Evolutionary conservation across 2,329 filamentous ascomycete genomes (phyloP).

Genomic region (Beauveria bassiana): DNA sequence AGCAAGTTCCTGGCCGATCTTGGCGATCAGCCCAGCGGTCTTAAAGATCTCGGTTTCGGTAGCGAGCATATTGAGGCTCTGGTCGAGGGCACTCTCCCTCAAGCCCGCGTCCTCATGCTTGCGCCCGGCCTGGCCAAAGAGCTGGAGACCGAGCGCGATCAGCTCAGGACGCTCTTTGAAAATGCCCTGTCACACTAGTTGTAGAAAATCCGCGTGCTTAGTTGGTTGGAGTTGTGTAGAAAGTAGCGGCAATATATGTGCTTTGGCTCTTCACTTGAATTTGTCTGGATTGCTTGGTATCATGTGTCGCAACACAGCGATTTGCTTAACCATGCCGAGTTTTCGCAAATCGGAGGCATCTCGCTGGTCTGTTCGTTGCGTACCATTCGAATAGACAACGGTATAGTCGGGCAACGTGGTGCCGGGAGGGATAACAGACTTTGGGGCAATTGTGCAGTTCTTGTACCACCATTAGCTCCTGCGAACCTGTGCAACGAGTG

Average conservation of each 20-base stretch:
- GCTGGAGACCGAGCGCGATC: conserved; percentile 61
- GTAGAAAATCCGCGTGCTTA: not conserved
- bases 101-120: conserved; percentile 82
- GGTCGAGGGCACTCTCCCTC: conserved; percentile 91
- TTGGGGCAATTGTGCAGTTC: conserved; percentile 64
- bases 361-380: conserved; percentile 49
- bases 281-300: conserved; percentile 56
- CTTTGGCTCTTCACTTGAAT: conserved; percentile 21
- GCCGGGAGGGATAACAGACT: conserved; percentile 49
- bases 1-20: conserved; percentile 71
- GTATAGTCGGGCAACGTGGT: conserved; percentile 57
- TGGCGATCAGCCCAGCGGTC: conserved; percentile 82
- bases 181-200: conserved; percentile 37
- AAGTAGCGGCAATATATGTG: not conserved
- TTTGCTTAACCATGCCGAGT: conserved; percentile 57
- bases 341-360: conserved; percentile 57
- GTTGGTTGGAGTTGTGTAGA: not conserved
- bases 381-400: conserved; percentile 60
- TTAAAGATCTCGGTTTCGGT: conserved; percentile 77
- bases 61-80: conserved; percentile 68
- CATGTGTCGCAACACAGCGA: conserved; percentile 58
- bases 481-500: not conserved
- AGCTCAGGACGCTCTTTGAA: conserved; percentile 64
- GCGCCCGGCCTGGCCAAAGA: conserved; percentile 73
- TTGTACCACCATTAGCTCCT: conserved; percentile 25